These are phyloP conservation scores for Amoebophrya sp. DNA, from an alignment of 169 alveolate species.

Conservation along the genomic window DNA sequence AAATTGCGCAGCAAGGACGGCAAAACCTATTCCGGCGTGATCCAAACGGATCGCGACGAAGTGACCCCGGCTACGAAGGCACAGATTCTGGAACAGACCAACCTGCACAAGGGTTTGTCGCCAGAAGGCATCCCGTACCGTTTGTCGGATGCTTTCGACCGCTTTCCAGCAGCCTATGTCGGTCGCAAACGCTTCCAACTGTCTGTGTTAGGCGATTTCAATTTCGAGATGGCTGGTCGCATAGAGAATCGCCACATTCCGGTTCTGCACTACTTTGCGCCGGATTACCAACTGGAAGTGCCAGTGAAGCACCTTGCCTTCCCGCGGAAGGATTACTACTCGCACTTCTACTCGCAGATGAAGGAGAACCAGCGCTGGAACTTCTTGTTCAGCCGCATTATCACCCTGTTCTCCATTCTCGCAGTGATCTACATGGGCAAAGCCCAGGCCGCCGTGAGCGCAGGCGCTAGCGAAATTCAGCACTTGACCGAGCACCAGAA, in stretches of 20 bases:
- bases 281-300: not conserved
- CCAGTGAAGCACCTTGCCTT: not conserved
- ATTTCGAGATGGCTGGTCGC: not conserved
- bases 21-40: not conserved
- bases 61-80: not conserved
- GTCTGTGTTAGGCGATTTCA: not conserved
- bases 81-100: not conserved
- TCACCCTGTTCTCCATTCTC: not conserved
- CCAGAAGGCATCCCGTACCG: not conserved
- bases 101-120: not conserved
- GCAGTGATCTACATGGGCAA: not conserved
- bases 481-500: not conserved
- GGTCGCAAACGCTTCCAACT: not conserved
- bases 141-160: not conserved
- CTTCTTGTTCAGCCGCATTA: not conserved
- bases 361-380: not conserved
- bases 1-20: not conserved
- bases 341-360: not conserved
- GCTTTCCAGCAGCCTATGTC: not conserved
- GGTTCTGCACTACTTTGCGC: not conserved
- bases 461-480: not conserved
- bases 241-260: not conserved
- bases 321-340: not conserved
- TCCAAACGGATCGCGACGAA: not conserved
- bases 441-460: not conserved